A percentile compares a stretch with the other conserved stretches of the same genome.
Evolutionary conservation across 306 rosid genomes (phyloP).

Genomic region (Prunus mongolica): DNA sequence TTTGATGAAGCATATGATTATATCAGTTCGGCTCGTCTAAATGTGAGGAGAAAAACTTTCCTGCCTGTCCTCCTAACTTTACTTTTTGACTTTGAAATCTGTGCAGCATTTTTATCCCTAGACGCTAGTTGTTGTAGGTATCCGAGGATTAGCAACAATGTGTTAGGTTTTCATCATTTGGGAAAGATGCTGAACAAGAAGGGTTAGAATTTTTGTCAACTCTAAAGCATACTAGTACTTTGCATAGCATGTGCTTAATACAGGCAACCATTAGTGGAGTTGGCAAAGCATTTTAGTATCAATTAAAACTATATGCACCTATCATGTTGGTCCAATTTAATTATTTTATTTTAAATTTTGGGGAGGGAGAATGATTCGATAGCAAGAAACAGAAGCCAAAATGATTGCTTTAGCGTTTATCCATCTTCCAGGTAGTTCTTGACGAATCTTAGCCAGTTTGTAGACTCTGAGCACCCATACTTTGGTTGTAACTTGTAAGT

Average conservation of each 20-base stretch:
- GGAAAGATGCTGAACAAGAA: neutral
- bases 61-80: neutral
- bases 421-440: neutral
- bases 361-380: neutral
- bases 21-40: neutral
- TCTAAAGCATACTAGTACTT: too few species aligned
- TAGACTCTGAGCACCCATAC: neutral
- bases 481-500: neutral
- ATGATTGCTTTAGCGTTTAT: neutral
- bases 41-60: too few species aligned
- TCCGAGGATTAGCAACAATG: neutral
- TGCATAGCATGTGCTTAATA: neutral
- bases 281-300: slow-evolving; percentile 5
- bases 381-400: neutral
- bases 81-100: neutral
- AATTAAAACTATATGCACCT: neutral
- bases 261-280: slow-evolving; percentile 5
- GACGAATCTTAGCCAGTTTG: neutral
- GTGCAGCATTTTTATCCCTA: neutral
- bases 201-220: neutral
- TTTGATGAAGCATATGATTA: neutral
- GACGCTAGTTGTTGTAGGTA: neutral
- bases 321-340: too few species aligned
- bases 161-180: neutral
- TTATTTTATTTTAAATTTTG: too few species aligned